phyloP scores from a whole-genome alignment of 495 filamentous ascomycete species.

The Trichocladium antarcticum region DNA sequence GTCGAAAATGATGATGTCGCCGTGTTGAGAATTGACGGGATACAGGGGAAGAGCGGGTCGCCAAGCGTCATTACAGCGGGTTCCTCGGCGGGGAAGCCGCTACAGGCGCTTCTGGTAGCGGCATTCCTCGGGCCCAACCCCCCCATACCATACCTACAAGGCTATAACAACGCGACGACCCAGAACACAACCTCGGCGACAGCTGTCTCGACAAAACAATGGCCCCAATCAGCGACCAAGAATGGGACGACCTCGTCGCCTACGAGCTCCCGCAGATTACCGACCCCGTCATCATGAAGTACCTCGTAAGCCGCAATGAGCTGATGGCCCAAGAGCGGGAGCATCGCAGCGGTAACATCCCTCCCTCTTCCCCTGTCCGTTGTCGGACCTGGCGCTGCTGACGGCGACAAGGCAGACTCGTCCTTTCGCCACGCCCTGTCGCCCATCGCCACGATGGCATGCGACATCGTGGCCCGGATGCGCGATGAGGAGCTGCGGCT shows the following conservation, averaged over 20 bases:
- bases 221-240: constrained; percentile 35
- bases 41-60: no score
- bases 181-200: no score
- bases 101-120: no score
- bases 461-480: constrained; percentile 66
- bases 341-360: constrained; percentile 58
- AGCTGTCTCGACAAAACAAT: not conserved
- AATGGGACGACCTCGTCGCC: constrained; percentile 42
- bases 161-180: no score
- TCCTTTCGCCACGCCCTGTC: constrained; percentile 38
- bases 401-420: constrained; percentile 30
- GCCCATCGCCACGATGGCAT: constrained; percentile 51
- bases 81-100: no score
- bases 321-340: constrained; percentile 71
- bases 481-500: constrained; percentile 55
- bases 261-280: constrained; percentile 42
- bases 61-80: no score
- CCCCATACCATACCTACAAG: no score
- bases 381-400: not conserved
- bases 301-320: constrained; percentile 62
- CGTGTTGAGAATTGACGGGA: no score
- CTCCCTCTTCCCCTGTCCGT: not conserved
- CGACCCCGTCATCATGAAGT: constrained; percentile 70
- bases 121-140: no score
- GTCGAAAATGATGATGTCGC: no score